Conservation (phyloP, 108 stramenopile species). For the Ochromonas danica region DNA sequence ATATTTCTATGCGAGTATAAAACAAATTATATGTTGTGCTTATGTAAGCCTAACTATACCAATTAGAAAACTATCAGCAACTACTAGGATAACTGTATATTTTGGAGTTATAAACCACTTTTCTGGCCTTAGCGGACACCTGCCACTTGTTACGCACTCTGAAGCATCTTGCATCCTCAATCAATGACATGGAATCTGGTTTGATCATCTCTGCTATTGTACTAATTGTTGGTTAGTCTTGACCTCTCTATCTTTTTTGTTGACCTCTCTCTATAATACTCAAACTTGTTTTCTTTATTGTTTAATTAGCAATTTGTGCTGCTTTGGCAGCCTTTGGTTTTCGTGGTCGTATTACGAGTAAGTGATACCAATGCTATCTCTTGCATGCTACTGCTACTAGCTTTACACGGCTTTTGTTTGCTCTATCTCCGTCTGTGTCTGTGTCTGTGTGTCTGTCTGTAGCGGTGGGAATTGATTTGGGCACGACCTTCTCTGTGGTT, state of each 20-base stretch:
- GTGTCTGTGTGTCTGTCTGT: neutral
- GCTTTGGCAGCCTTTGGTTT: constrained; percentile 56
- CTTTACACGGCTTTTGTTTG: constrained; percentile 1
- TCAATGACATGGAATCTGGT: no score
- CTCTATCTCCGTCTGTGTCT: neutral
- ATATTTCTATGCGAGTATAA: no score
- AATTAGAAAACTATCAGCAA: no score
- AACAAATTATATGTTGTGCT: no score
- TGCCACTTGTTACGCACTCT: no score
- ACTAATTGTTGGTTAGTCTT: neutral
- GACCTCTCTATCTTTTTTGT: neutral
- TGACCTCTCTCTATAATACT: neutral
- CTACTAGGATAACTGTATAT: no score
- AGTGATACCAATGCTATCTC: neutral
- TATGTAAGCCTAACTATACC: no score
- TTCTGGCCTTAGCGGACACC: no score
- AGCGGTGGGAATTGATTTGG: constrained; percentile 53
- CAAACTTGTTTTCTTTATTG: neutral
- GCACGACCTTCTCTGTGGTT: constrained; percentile 62
- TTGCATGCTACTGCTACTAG: neutral
- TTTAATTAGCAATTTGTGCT: constrained; percentile 42
- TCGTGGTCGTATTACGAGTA: constrained; percentile 44
- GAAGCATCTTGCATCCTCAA: no score
- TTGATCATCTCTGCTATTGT: neutral
- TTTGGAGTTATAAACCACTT: no score